These are phyloP conservation scores for Podospora sp. DNA, from an alignment of 495 filamentous ascomycete species.

Conservation along the genomic window DNA sequence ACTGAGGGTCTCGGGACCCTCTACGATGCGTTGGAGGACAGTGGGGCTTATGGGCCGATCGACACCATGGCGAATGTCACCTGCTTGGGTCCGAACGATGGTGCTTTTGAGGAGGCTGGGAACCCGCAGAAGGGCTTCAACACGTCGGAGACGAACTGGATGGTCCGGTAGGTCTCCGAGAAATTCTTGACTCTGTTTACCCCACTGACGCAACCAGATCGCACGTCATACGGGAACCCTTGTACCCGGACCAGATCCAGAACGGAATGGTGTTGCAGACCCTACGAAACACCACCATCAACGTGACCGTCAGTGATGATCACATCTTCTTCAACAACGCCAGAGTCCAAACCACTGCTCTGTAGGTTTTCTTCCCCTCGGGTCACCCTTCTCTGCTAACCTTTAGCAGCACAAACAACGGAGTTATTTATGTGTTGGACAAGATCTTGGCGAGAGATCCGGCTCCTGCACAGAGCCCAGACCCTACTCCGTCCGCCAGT, in stretches of 20 bases:
- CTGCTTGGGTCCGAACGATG: slow-evolving; percentile 36
- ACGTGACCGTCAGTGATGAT: slow-evolving; percentile 29
- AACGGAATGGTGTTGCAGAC: slow-evolving; percentile 24
- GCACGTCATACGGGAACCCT: slow-evolving; percentile 32
- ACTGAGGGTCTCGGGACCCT: slow-evolving; percentile 24
- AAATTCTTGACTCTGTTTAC: background rate
- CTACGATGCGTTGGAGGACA: slow-evolving; percentile 28
- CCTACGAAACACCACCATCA: slow-evolving; percentile 28
- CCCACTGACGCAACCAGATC: slow-evolving; percentile 8
- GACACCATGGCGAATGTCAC: slow-evolving; percentile 35
- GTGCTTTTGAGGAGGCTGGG: slow-evolving; percentile 33
- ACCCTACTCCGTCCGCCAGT: background rate
- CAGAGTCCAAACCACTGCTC: slow-evolving; percentile 33
- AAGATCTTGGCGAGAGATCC: slow-evolving; percentile 25
- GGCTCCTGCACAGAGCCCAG: background rate
- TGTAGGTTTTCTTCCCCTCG: slow-evolving; percentile 11
- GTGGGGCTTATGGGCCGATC: slow-evolving; percentile 25
- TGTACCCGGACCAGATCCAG: slow-evolving; percentile 34
- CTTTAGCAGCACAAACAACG: slow-evolving; percentile 34
- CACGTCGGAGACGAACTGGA: slow-evolving; percentile 19
- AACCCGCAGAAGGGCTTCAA: slow-evolving; percentile 30
- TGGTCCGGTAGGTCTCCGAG: slow-evolving; percentile 18
- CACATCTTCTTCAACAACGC: slow-evolving; percentile 42
- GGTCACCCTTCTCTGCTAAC: background rate
- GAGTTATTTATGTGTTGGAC: slow-evolving; percentile 40